These are phyloP conservation scores for Boletus sp. DNA, from an alignment of 768 basidiomycete genomes.

Conservation along the genomic window DNA sequence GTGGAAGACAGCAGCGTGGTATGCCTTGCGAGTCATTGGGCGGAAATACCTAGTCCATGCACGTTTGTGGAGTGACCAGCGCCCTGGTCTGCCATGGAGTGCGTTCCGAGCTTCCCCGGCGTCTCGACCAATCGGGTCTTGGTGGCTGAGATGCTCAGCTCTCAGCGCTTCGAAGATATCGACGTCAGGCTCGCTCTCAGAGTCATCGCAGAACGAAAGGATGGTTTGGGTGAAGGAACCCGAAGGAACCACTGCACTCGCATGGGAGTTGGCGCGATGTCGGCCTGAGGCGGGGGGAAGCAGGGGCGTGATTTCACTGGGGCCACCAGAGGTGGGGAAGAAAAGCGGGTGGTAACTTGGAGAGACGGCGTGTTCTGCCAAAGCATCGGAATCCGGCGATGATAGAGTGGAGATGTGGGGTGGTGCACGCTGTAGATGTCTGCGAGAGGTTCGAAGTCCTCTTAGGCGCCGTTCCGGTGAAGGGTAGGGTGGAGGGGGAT, in stretches of 20 bases:
- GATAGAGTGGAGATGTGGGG: slow-evolving; percentile 29
- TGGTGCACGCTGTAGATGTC: slow-evolving; percentile 30
- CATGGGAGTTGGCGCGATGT: slow-evolving; percentile 55
- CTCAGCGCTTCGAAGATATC: slow-evolving; percentile 28
- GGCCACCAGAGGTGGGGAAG: slow-evolving; percentile 24
- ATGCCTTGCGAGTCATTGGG: slow-evolving; percentile 53
- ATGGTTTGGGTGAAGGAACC: slow-evolving; percentile 64
- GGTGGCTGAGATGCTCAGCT: slow-evolving; percentile 23
- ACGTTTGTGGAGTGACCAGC: slow-evolving; percentile 15
- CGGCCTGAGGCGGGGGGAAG: slow-evolving; percentile 36
- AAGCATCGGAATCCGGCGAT: slow-evolving; percentile 35
- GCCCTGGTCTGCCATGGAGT: neutral
- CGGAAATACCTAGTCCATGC: slow-evolving; percentile 60
- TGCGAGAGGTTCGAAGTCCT: slow-evolving; percentile 28
- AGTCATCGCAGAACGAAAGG: slow-evolving; percentile 63
- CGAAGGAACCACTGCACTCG: slow-evolving; percentile 46
- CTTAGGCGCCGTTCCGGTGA: slow-evolving; percentile 43
- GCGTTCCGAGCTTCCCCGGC: neutral
- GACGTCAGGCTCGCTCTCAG: slow-evolving; percentile 39
- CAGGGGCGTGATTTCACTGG: slow-evolving; percentile 50
- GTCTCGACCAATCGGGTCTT: slow-evolving; percentile 10
- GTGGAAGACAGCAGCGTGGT: slow-evolving; percentile 66
- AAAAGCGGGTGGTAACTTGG: slow-evolving; percentile 22
- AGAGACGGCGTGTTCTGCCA: slow-evolving; percentile 30
- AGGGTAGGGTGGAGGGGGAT: slow-evolving; percentile 76